These are phyloP conservation scores for Populus deltoides DNA, from an alignment of 345 rosid species.

Conservation along the genomic window DNA sequence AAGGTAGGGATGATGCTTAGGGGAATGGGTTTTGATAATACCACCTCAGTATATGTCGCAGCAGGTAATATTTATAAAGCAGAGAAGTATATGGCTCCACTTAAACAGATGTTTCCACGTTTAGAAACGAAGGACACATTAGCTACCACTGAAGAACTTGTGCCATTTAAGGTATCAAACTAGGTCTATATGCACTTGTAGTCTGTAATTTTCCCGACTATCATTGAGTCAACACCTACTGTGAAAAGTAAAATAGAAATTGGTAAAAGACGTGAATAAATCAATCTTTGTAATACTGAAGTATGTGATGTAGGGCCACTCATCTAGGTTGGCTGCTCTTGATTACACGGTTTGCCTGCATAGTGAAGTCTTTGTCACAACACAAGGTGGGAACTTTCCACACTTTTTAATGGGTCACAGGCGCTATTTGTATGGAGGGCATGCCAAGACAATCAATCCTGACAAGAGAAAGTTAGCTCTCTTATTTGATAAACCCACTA, in stretches of 20 bases:
- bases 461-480: slow-evolving; percentile 86
- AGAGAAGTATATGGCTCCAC: slow-evolving; percentile 88
- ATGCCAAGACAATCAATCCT: slow-evolving; percentile 83
- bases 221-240: neutral
- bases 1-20: slow-evolving; percentile 99
- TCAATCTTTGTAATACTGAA: slow-evolving; percentile 19
- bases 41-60: slow-evolving; percentile 72
- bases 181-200: neutral
- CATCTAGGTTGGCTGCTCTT: slow-evolving; percentile 90
- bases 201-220: neutral
- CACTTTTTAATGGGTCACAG: slow-evolving; percentile 96
- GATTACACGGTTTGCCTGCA: slow-evolving; percentile 91
- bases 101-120: slow-evolving; percentile 84
- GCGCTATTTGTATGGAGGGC: slow-evolving; percentile 85
- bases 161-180: slow-evolving; percentile 68
- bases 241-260: neutral
- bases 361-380: slow-evolving; percentile 91
- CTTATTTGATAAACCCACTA: slow-evolving; percentile 72
- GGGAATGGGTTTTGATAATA: slow-evolving; percentile 91
- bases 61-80: slow-evolving; percentile 91
- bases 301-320: slow-evolving; percentile 65
- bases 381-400: slow-evolving; percentile 98
- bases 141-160: slow-evolving; percentile 76
- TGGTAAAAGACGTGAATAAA: neutral
- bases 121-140: slow-evolving; percentile 84